Evolutionary conservation across 1,284 basidiomycete species (phyloP).

Genomic region (Sanghuangporus baumii): DNA sequence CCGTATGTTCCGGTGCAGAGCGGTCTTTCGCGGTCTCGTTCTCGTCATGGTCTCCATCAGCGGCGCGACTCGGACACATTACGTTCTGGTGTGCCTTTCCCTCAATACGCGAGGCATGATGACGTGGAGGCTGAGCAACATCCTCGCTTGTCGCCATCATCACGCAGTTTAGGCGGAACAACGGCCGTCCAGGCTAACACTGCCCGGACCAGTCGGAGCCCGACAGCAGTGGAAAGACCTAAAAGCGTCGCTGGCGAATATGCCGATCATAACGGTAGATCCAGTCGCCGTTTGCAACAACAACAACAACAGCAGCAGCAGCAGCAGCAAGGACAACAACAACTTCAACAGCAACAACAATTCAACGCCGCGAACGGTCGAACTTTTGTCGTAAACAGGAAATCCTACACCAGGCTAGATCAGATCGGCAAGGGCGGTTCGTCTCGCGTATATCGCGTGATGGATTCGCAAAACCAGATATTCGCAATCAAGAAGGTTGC

Average conservation of each 20-base stretch:
- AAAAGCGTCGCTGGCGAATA: slow-evolving; percentile 25
- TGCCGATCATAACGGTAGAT: slow-evolving; percentile 13
- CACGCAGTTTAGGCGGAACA: slow-evolving; percentile 12
- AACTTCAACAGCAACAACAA: neutral
- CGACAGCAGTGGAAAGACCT: slow-evolving; percentile 55
- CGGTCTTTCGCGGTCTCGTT: slow-evolving; percentile 28
- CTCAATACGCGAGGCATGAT: slow-evolving; percentile 19
- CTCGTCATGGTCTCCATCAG: slow-evolving; percentile 34
- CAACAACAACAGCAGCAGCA: slow-evolving; percentile 5
- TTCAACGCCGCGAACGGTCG: neutral
- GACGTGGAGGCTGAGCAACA: neutral
- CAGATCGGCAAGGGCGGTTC: slow-evolving; percentile 89
- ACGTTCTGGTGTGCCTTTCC: slow-evolving; percentile 34
- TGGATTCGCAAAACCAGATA: slow-evolving; percentile 70
- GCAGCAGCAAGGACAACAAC: neutral
- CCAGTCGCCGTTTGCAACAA: slow-evolving; percentile 18
- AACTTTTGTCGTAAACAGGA: slow-evolving; percentile 50
- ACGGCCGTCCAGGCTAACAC: slow-evolving; percentile 3
- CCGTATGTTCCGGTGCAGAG: slow-evolving; percentile 33
- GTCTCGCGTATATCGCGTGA: slow-evolving; percentile 88
- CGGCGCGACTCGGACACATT: slow-evolving; percentile 72
- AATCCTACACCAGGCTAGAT: slow-evolving; percentile 76
- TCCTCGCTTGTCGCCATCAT: slow-evolving; percentile 18
- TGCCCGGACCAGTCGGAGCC: slow-evolving; percentile 45
- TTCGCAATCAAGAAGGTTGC: slow-evolving; percentile 87